These are phyloP conservation scores for Clohesyomyces aquaticus DNA, from an alignment of 495 filamentous ascomycete genomes.

Conservation along the genomic window DNA sequence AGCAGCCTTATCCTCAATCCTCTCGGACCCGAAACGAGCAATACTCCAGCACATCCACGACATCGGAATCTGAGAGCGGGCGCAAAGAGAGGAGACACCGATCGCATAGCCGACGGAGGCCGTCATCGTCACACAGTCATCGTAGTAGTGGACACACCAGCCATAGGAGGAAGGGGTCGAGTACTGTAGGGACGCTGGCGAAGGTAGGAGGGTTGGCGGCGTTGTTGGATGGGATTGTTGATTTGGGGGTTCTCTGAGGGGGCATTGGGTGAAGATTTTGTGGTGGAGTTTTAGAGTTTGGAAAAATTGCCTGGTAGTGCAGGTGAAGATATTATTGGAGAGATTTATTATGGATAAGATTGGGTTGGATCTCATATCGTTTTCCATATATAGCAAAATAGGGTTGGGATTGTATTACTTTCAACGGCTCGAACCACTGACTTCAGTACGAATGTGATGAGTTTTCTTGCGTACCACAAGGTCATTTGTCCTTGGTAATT, in stretches of 20 bases:
- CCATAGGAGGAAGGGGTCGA: slow-evolving; percentile 13
- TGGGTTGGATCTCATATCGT: too few relatives aligned
- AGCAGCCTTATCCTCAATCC: not conserved
- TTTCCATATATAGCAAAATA: too few relatives aligned
- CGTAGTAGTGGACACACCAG: not conserved
- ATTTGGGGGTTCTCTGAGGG: slow-evolving; percentile 6
- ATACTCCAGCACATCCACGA: slow-evolving; percentile 11
- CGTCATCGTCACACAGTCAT: not conserved
- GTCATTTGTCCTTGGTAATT: too few relatives aligned
- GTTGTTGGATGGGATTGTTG: slow-evolving; percentile 36
- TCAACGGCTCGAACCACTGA: too few relatives aligned
- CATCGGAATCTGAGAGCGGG: slow-evolving; percentile 5
- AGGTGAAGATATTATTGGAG: too few relatives aligned
- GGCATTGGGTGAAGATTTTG: too few relatives aligned
- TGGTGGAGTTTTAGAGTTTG: not conserved
- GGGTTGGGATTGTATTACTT: too few relatives aligned
- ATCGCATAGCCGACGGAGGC: not conserved
- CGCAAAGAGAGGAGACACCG: not conserved
- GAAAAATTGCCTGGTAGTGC: too few relatives aligned
- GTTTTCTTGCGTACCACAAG: too few relatives aligned
- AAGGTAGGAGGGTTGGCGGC: slow-evolving; percentile 34
- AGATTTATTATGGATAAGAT: too few relatives aligned
- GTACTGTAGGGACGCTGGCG: slow-evolving; percentile 25
- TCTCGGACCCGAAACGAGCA: not conserved
- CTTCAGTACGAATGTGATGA: too few relatives aligned